These are phyloP conservation scores for Colletotrichum sp. DNA, from an alignment of 2,329 filamentous ascomycete species.

Conservation along the genomic window DNA sequence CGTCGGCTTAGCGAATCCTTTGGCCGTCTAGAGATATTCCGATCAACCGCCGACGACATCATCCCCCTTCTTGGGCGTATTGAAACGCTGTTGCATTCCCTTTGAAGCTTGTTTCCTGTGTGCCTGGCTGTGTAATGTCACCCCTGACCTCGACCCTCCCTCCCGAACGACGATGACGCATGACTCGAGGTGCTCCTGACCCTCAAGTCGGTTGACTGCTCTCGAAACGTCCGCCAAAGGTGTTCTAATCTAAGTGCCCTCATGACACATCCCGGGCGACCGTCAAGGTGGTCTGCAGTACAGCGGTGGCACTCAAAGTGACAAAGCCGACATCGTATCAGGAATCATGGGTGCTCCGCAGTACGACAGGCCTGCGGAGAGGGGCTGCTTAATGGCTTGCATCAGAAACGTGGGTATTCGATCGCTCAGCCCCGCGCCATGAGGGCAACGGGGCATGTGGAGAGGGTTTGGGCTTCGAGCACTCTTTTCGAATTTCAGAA, in stretches of 20 bases:
- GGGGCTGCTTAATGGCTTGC: conserved; percentile 20
- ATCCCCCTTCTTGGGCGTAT: background rate
- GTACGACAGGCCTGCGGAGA: background rate
- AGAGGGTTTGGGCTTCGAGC: background rate
- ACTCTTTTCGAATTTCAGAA: background rate
- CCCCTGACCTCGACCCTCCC: background rate
- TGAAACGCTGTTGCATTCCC: background rate
- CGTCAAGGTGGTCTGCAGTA: background rate
- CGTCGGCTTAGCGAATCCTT: background rate
- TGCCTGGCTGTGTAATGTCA: background rate
- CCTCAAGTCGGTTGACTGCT: background rate
- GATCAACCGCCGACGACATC: background rate
- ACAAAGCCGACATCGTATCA: background rate
- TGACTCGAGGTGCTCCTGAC: conserved; percentile 1
- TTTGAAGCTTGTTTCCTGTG: conserved; percentile 3
- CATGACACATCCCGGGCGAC: background rate
- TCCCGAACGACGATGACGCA: background rate
- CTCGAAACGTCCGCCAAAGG: background rate
- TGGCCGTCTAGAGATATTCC: background rate
- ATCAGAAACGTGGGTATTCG: conserved; percentile 17
- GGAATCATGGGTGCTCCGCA: background rate
- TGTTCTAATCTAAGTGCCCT: background rate
- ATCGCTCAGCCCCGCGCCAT: background rate
- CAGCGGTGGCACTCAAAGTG: background rate
- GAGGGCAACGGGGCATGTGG: background rate